Conservation (phyloP, 1,139 yeast species). For the Maudiozyma humilis region DNA sequence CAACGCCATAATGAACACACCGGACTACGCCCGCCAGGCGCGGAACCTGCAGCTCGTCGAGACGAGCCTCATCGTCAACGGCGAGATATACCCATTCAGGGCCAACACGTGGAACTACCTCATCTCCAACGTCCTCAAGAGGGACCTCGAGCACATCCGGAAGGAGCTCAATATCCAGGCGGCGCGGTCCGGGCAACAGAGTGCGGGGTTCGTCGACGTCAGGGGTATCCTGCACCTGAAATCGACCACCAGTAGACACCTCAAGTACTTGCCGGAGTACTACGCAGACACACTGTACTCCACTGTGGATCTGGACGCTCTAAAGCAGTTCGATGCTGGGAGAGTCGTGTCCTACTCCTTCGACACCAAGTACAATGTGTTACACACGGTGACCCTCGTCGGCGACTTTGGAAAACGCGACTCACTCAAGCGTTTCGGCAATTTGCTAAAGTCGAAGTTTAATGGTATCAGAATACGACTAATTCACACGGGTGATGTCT, state of each 20-base stretch:
- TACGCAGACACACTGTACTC: conserved; percentile 28
- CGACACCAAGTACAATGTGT: conserved; percentile 13
- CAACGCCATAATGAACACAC: conserved; percentile 14
- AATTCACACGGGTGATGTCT: conserved; percentile 21
- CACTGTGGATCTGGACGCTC: conserved; percentile 13
- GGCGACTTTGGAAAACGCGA: conserved; percentile 22
- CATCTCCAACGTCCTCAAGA: conserved; percentile 27
- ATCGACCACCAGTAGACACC: conserved; percentile 23
- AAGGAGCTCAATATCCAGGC: conserved; percentile 15
- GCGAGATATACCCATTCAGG: conserved; percentile 45
- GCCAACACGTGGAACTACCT: conserved; percentile 29
- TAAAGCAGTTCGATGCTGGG: conserved; percentile 6
- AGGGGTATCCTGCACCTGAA: conserved; percentile 28
- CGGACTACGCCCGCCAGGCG: conserved; percentile 30
- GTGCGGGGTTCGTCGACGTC: conserved; percentile 13
- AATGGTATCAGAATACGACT: conserved; percentile 27
- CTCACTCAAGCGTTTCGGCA: conserved; percentile 19
- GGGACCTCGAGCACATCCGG: conserved; percentile 24
- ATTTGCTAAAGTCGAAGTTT: conserved; percentile 16
- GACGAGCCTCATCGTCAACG: conserved; percentile 63
- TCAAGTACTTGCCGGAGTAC: conserved; percentile 27
- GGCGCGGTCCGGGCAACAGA: conserved; percentile 2
- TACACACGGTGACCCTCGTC: conserved; percentile 28
- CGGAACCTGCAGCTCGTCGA: conserved; percentile 37
- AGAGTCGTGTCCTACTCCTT: conserved; percentile 14